Conservation (phyloP, 257 asterid genomes). For the Nicotiana attenuata region DNA sequence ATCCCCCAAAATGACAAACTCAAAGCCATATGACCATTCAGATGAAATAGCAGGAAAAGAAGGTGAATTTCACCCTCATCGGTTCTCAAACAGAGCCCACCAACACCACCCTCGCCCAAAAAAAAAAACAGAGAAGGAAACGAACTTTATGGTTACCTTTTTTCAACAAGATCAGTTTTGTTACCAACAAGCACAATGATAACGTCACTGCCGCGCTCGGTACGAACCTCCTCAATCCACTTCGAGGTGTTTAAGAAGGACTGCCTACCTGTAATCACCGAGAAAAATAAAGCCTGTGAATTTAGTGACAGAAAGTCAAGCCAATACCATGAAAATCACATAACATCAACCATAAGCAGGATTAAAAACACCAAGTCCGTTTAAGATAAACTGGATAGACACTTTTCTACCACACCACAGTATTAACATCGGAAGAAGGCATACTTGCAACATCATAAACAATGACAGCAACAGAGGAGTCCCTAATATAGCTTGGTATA, state of each 20-base stretch:
- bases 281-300: not conserved
- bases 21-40: too few relatives aligned
- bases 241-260: constrained; percentile 67
- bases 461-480: constrained; percentile 84
- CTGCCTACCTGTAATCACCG: constrained; percentile 46
- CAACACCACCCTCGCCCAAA: too few relatives aligned
- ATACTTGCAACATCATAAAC: constrained; percentile 82
- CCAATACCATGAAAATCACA: too few relatives aligned
- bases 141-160: constrained; percentile 39
- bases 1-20: too few relatives aligned
- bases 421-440: not conserved
- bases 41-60: too few relatives aligned
- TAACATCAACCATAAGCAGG: too few relatives aligned
- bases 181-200: constrained; percentile 80
- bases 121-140: not conserved
- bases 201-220: constrained; percentile 89
- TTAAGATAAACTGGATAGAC: too few relatives aligned
- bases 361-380: too few relatives aligned
- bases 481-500: constrained; percentile 82
- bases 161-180: constrained; percentile 85
- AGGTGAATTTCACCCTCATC: too few relatives aligned
- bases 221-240: constrained; percentile 30
- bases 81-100: too few relatives aligned
- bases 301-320: not conserved
- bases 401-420: too few relatives aligned